Base-by-base conservation (phyloP, 768 basidiomycete species). In the Dioszegia hungarica region DNA sequence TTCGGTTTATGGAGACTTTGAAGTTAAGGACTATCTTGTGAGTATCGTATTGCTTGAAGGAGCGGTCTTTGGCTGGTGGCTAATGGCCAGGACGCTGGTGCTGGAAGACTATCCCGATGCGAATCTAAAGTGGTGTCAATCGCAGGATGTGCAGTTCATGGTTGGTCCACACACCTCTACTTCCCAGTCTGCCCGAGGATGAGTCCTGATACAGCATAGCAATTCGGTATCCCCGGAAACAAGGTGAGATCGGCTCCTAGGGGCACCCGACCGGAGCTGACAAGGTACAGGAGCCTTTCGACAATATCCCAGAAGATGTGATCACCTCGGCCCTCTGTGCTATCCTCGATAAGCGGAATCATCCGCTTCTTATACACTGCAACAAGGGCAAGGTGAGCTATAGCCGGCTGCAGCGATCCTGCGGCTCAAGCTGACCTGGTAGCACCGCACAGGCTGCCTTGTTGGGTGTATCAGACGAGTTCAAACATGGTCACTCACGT, bases 391-490 rank as follows among this genome's bases (percentile, higher is more conserved):
- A 78, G 64, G 77, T 77, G 40, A 39, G 29, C 22, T 41, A 1
- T 48, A 25, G 9, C 12, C 15, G 19, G 22, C 44, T 31, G 49
- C 4, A n/a, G n/a, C n/a, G n/a, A n/a, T n/a, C 20, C 29, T 25
- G 11, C 29, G 29, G 4, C n/a, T n/a, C 8, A 10, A 29, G 52
- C 56, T 57, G 28, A 57, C 44, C 9, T 17, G 9, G 50, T 19
- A 77, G 75, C 78, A 79, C 50, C 75, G 78, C 0, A 79, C 78
- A 11, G 78, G 78, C 1, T 78, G 77, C 57, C 62, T 79, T 17
- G 71, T 79, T 25, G 78, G 77, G 25, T 78, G 77, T 52, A 68
- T 79, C 2, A 63, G 78, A 1, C 63, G 77, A 22, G 50, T 77
- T 1, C 78, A 78, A 56, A 61, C 66, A 0, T 78, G 77, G 77